Evolutionary conservation across 2,329 filamentous ascomycete species (phyloP).

Genomic region (Colletotrichum aenigma): DNA sequence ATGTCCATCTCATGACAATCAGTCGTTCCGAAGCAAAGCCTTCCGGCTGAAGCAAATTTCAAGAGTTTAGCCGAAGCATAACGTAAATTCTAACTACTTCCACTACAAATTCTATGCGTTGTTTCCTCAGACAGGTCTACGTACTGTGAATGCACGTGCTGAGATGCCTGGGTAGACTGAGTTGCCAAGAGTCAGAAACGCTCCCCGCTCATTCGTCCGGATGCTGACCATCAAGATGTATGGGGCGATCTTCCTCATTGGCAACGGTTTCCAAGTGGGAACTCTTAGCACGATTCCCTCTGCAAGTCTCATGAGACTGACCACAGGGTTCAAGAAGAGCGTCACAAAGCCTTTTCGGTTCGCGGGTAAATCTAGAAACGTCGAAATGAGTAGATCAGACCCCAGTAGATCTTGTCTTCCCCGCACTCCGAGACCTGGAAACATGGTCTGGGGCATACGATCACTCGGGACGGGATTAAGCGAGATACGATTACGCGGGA

Average conservation of each 20-base stretch:
- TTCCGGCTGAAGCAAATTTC: neutral
- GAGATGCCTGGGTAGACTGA: neutral
- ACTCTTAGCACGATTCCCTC: neutral
- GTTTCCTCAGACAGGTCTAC: neutral
- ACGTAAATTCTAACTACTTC: accelerated
- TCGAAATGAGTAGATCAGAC: neutral
- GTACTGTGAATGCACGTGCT: neutral
- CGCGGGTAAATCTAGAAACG: neutral
- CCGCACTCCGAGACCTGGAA: neutral
- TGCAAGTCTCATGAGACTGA: neutral
- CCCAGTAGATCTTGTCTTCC: neutral
- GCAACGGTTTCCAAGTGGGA: neutral
- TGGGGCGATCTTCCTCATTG: neutral
- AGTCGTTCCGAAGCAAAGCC: neutral
- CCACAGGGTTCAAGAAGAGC: neutral
- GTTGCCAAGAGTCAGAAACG: neutral
- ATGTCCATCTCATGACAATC: neutral
- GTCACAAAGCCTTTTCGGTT: neutral
- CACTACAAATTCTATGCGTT: neutral
- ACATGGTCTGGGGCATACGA: neutral
- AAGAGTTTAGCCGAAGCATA: neutral
- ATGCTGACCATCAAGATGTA: neutral
- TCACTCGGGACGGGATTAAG: neutral
- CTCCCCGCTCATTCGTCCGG: neutral
- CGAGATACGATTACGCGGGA: neutral